Conservation (phyloP, 345 rosid genomes). For the Salix dunnii region DNA sequence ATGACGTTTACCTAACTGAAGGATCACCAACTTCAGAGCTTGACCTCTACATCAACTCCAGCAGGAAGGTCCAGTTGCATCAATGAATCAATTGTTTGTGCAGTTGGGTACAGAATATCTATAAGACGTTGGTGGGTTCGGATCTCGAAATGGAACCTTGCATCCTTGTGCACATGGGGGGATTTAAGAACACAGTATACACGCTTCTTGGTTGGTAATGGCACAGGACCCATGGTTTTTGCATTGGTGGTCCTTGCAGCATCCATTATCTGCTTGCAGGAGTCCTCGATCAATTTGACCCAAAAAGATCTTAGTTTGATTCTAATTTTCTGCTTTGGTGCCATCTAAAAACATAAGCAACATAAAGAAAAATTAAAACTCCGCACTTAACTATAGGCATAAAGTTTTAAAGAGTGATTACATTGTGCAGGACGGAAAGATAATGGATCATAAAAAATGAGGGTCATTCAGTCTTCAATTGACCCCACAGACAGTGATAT, state of each 20-base stretch:
- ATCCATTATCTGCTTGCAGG: constrained; percentile 95
- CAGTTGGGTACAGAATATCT: constrained; percentile 91
- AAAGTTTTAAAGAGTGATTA: not conserved
- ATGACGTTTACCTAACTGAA: constrained; percentile 20
- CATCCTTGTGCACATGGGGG: constrained; percentile 98
- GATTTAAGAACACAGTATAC: constrained; percentile 94
- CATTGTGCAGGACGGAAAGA: not conserved
- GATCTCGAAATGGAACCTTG: constrained; percentile 93
- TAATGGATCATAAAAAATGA: not conserved
- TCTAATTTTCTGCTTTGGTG: constrained; percentile 96
- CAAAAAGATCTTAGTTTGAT: constrained; percentile 90
- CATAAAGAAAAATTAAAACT: constrained; percentile 3
- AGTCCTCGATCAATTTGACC: constrained; percentile 89
- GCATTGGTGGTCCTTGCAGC: constrained; percentile 87
- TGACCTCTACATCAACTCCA: constrained; percentile 93
- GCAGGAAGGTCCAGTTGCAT: constrained; percentile 99
- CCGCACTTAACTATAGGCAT: not conserved
- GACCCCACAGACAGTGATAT: not conserved
- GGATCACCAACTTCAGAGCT: constrained; percentile 53
- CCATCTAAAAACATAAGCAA: constrained; percentile 47
- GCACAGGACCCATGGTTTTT: constrained; percentile 94
- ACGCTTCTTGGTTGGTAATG: constrained; percentile 85
- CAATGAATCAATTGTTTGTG: constrained; percentile 93
- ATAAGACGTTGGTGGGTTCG: constrained; percentile 90
- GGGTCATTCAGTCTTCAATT: not conserved